These are phyloP conservation scores for Yarrowia hollandica DNA, from an alignment of 805 yeast species.

Conservation along the genomic window DNA sequence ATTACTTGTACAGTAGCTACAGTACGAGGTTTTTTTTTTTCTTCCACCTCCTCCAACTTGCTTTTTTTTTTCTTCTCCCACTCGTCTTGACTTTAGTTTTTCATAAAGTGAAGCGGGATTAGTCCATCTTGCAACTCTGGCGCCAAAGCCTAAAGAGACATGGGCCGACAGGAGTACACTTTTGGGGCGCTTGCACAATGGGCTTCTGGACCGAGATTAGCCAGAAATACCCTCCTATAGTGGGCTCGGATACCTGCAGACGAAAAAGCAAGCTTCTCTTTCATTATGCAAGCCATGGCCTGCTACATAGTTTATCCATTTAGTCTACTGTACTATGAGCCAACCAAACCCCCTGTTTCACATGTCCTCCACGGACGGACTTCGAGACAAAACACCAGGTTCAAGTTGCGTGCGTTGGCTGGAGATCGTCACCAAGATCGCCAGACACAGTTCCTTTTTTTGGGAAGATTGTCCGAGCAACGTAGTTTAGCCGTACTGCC, in stretches of 20 bases:
- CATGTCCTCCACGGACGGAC: slow-evolving; percentile 16
- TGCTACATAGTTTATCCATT: neutral
- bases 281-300: slow-evolving; percentile 2
- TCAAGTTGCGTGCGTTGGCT: neutral
- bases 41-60: too few relatives aligned
- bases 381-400: neutral
- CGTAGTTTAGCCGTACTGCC: neutral
- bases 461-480: slow-evolving; percentile 11
- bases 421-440: slow-evolving; percentile 7
- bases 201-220: too few relatives aligned
- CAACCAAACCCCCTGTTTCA: slow-evolving; percentile 23
- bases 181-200: too few relatives aligned
- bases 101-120: too few relatives aligned
- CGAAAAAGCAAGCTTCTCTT: slow-evolving; percentile 7
- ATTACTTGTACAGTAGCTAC: too few relatives aligned
- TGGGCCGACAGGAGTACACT: too few relatives aligned
- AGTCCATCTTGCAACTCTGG: too few relatives aligned
- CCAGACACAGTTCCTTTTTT: neutral
- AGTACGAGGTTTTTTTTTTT: too few relatives aligned
- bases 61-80: too few relatives aligned
- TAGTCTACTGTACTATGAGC: neutral
- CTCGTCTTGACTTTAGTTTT: too few relatives aligned
- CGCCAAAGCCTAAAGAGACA: too few relatives aligned
- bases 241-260: slow-evolving; percentile 21
- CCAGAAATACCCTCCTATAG: too few relatives aligned